Evolutionary conservation across 352 stramenopile species (phyloP).

Genomic region (Phytophthora sansomeana): DNA sequence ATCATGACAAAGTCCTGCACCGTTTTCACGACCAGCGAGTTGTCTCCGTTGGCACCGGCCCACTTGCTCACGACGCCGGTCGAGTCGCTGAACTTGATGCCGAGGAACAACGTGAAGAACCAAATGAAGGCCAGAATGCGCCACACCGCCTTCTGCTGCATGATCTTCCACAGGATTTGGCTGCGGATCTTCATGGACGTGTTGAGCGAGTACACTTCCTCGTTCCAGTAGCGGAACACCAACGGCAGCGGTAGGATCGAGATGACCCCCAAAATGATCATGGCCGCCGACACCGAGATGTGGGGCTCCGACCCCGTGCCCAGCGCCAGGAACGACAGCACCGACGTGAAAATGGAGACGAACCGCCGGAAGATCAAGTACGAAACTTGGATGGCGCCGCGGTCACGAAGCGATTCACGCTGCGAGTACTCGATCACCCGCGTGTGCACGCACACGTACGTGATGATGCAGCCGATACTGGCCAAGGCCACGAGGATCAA

Average conservation of each 20-base stretch:
- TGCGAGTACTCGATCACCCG: slow-evolving; percentile 73
- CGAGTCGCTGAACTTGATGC: slow-evolving; percentile 65
- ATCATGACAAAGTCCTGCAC: slow-evolving; percentile 70
- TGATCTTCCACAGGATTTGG: slow-evolving; percentile 79
- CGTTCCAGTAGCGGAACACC: slow-evolving; percentile 65
- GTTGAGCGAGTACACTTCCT: slow-evolving; percentile 70
- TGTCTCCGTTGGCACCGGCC: slow-evolving; percentile 50
- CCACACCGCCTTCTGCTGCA: slow-evolving; percentile 81
- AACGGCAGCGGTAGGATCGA: slow-evolving; percentile 59
- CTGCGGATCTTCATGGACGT: slow-evolving; percentile 67
- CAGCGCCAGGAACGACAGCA: slow-evolving; percentile 60
- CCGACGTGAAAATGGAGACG: slow-evolving; percentile 60
- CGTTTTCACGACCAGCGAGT: slow-evolving; percentile 51
- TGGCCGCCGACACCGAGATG: slow-evolving; percentile 48
- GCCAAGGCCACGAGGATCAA: slow-evolving; percentile 53
- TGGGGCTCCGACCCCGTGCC: slow-evolving; percentile 44
- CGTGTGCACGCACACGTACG: slow-evolving; percentile 69
- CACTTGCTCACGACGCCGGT: slow-evolving; percentile 48
- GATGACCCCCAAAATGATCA: slow-evolving; percentile 64
- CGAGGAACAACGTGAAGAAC: slow-evolving; percentile 66
- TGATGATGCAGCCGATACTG: slow-evolving; percentile 74
- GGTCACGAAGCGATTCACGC: slow-evolving; percentile 62
- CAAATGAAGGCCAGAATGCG: slow-evolving; percentile 70
- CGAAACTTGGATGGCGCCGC: slow-evolving; percentile 61
- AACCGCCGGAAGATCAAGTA: slow-evolving; percentile 73